Percentiles rank a stretch among this genome's conserved stretches.
These are phyloP conservation scores for Cytospora paraplurivora DNA, from an alignment of 2,329 filamentous ascomycete genomes.

Conservation along the genomic window DNA sequence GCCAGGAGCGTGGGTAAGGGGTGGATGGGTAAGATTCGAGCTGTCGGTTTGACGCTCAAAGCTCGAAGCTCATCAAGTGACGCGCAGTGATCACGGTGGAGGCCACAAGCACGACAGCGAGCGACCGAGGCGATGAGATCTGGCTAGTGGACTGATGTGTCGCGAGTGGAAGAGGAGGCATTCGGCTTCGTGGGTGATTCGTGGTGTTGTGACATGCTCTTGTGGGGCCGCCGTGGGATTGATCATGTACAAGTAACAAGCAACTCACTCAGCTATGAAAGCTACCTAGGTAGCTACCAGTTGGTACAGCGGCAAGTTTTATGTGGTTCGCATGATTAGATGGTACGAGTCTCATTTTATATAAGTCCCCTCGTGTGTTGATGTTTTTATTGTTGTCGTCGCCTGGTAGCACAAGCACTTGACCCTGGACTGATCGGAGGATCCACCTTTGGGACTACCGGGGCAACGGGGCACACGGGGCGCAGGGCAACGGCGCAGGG, in stretches of 20 bases:
- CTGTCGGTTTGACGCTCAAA: neutral
- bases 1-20: constrained; percentile 24
- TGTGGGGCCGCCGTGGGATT: neutral
- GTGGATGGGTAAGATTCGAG: constrained; percentile 12
- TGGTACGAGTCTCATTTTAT: neutral
- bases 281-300: no score
- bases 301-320: no score
- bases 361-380: neutral
- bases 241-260: no score
- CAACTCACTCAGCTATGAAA: no score
- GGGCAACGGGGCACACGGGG: constrained; percentile 24
- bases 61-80: constrained; percentile 9
- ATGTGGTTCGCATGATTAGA: neutral
- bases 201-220: neutral
- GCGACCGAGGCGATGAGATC: constrained; percentile 16
- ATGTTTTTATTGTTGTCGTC: constrained; percentile 3
- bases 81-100: constrained; percentile 23
- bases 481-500: constrained; percentile 6
- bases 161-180: neutral
- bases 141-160: constrained; percentile 8
- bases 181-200: neutral
- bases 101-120: constrained; percentile 7
- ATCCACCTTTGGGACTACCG: constrained; percentile 22
- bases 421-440: constrained; percentile 20
- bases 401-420: constrained; percentile 9